A percentile compares a stretch with the other conserved stretches of the same genome.
phyloP scores from a whole-genome alignment of 106 monocot genomes.

The Triglochin maritima region DNA sequence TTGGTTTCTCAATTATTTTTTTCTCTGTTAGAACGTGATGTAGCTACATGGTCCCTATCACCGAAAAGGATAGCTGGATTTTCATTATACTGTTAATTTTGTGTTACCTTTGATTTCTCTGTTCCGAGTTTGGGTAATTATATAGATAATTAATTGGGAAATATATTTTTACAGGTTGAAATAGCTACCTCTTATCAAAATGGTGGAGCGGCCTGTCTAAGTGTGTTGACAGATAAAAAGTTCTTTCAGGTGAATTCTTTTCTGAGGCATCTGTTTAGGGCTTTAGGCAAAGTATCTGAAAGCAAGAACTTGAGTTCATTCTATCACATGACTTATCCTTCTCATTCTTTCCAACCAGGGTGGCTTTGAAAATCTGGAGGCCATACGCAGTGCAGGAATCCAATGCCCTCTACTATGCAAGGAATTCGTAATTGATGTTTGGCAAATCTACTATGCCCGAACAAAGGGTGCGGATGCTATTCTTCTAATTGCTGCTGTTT shows the following conservation, averaged over 20 bases:
- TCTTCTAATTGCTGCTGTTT: slow-evolving; percentile 87
- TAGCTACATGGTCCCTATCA: too few species aligned
- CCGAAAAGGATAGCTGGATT: neutral
- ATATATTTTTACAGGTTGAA: slow-evolving; percentile 37
- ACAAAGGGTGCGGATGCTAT: slow-evolving; percentile 91
- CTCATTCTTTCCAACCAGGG: slow-evolving; percentile 30
- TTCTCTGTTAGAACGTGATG: too few species aligned
- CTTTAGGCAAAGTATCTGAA: too few species aligned
- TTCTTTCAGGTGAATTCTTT: slow-evolving; percentile 72
- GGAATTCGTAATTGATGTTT: slow-evolving; percentile 94
- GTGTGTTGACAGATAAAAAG: slow-evolving; percentile 92
- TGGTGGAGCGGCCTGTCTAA: slow-evolving; percentile 92
- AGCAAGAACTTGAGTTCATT: too few species aligned
- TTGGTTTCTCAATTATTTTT: too few species aligned
- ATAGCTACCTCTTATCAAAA: slow-evolving; percentile 72
- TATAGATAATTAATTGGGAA: neutral
- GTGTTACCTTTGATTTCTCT: too few species aligned
- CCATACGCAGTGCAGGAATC: slow-evolving; percentile 69
- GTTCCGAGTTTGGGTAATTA: neutral
- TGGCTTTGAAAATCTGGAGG: slow-evolving; percentile 78
- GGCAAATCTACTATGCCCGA: slow-evolving; percentile 96
- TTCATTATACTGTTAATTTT: neutral
- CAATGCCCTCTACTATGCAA: slow-evolving; percentile 99
- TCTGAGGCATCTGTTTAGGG: neutral
- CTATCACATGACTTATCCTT: too few species aligned